A percentile compares a stretch with the other conserved stretches of the same genome.
Conservation (phyloP, 768 basidiomycete genomes). For the Roridomyces roridus region DNA sequence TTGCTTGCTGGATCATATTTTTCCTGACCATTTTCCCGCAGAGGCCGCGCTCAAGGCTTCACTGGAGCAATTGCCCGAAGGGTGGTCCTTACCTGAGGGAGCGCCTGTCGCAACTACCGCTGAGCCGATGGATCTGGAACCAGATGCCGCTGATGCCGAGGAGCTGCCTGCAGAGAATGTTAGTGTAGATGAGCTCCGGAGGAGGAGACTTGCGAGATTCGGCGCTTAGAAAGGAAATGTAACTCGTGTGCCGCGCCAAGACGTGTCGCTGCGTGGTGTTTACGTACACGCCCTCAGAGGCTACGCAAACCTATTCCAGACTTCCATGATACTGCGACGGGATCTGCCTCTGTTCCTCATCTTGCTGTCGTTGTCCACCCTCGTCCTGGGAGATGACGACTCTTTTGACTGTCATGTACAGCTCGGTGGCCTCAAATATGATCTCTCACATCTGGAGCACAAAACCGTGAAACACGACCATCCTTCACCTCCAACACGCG, state of each 20-base stretch:
- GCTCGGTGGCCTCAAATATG: conserved; percentile 55
- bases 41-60: conserved; percentile 87
- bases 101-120: conserved; percentile 7
- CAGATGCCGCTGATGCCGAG: not conserved
- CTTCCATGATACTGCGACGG: conserved; percentile 15
- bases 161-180: conserved; percentile 5
- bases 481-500: conserved; percentile 67
- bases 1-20: not conserved
- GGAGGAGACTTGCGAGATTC: conserved; percentile 25
- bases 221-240: conserved; percentile 4
- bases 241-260: no score
- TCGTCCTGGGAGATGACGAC: conserved; percentile 3
- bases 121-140: conserved; percentile 5
- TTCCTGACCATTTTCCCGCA: not conserved
- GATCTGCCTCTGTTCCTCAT: conserved; percentile 18
- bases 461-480: conserved; percentile 57
- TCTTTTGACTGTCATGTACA: conserved; percentile 57
- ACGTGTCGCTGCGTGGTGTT: not conserved
- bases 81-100: conserved; percentile 46
- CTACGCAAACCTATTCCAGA: not conserved
- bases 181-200: conserved; percentile 21
- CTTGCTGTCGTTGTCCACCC: conserved; percentile 7
- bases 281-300: not conserved
- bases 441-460: conserved; percentile 65
- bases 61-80: conserved; percentile 66